A percentile compares a stretch with the other conserved stretches of the same genome.
Conservation (phyloP, 2,329 filamentous ascomycete species). For the Beauveria medogensis region DNA sequence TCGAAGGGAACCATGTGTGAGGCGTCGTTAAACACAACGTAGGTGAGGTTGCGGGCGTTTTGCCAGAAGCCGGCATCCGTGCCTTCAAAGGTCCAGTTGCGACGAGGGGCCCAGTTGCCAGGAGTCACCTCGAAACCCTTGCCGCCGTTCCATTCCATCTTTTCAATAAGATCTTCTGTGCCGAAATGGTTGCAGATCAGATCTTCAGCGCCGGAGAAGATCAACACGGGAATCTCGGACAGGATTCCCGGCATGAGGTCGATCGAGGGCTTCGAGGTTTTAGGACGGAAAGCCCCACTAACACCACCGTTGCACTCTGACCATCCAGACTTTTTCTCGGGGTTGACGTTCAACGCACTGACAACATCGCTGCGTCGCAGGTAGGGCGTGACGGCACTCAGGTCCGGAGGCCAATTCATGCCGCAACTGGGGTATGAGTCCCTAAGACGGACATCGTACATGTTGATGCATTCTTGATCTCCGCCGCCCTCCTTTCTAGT, state of each 20-base stretch:
- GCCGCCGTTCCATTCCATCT: slow-evolving; percentile 84
- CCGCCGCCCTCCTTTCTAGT: slow-evolving; percentile 47
- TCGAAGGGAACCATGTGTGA: slow-evolving; percentile 99
- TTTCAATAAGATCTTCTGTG: slow-evolving; percentile 83
- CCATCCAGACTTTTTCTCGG: slow-evolving; percentile 81
- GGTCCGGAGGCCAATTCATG: slow-evolving; percentile 96
- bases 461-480: slow-evolving; percentile 68
- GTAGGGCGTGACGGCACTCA: slow-evolving; percentile 71
- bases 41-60: slow-evolving; percentile 88
- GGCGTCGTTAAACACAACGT: slow-evolving; percentile 89
- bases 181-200: slow-evolving; percentile 96
- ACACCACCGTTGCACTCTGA: slow-evolving; percentile 81
- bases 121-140: slow-evolving; percentile 84
- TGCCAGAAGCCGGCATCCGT: slow-evolving; percentile 88
- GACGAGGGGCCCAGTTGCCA: slow-evolving; percentile 84
- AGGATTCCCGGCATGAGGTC: slow-evolving; percentile 71
- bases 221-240: slow-evolving; percentile 65
- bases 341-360: slow-evolving; percentile 71
- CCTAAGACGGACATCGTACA: slow-evolving; percentile 88
- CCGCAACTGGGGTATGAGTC: slow-evolving; percentile 80
- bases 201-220: slow-evolving; percentile 92
- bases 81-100: slow-evolving; percentile 89
- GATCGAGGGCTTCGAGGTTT: slow-evolving; percentile 64
- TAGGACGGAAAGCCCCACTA: slow-evolving; percentile 58
- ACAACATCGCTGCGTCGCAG: slow-evolving; percentile 74